Conservation (phyloP, 2,329 filamentous ascomycete species). For the Claviceps paspali region DNA sequence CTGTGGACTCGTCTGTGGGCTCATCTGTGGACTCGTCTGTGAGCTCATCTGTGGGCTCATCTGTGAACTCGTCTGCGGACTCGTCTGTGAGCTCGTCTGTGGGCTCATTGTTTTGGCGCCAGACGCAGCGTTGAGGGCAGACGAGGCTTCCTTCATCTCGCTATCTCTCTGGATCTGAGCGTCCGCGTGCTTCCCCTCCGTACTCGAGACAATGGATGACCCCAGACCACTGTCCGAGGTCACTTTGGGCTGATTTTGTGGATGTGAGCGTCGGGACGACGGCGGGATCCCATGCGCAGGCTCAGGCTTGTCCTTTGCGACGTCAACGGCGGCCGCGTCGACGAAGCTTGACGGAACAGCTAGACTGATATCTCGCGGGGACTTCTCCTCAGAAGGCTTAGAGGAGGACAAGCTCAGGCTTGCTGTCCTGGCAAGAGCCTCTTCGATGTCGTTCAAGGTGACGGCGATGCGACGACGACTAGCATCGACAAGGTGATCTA, state of each 20-base stretch:
- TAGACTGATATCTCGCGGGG: conserved; percentile 38
- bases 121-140: conserved; percentile 44
- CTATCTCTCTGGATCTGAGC: conserved; percentile 19
- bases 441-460: conserved; percentile 50
- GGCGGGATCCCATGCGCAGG: conserved; percentile 35
- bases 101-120: conserved; percentile 31
- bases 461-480: conserved; percentile 53
- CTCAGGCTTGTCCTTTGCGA: conserved; percentile 28
- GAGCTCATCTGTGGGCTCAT: no score
- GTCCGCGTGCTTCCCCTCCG: conserved; percentile 34
- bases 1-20: no score
- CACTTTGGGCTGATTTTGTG: conserved; percentile 44
- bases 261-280: conserved; percentile 39
- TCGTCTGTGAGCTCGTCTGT: no score
- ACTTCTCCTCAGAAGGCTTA: conserved; percentile 14
- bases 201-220: conserved; percentile 56
- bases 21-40: no score
- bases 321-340: conserved; percentile 36
- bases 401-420: conserved; percentile 22
- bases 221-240: conserved; percentile 80
- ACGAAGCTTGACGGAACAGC: conserved; percentile 47
- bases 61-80: no score
- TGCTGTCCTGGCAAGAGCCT: conserved; percentile 36
- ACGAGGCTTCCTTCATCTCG: conserved; percentile 23
- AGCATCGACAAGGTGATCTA: conserved; percentile 58